Evolutionary conservation across 805 yeast genomes (phyloP).

Genomic region (Candida schatavii): DNA sequence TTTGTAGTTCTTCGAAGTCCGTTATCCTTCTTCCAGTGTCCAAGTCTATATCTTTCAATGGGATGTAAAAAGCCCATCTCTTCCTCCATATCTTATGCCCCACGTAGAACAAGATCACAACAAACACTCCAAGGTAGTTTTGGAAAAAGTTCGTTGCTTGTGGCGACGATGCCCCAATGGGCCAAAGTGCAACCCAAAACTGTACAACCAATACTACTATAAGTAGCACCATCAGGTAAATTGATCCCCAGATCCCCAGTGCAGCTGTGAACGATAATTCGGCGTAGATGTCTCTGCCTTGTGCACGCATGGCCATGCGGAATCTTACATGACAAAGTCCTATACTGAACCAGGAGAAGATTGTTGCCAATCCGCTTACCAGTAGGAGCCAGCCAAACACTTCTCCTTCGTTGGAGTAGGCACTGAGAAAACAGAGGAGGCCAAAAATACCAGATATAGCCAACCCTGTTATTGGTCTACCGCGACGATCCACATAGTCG

Average conservation of each 20-base stretch:
- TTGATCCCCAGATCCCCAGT: conserved; percentile 37
- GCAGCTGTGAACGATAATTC: conserved; percentile 35
- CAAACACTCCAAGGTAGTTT: conserved; percentile 32
- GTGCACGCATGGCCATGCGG: conserved; percentile 35
- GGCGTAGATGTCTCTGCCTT: conserved; percentile 27
- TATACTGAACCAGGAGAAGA: conserved; percentile 41
- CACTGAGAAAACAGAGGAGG: conserved; percentile 37
- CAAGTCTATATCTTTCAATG: conserved; percentile 24
- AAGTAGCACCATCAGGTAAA: conserved; percentile 26
- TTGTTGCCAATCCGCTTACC: conserved; percentile 38
- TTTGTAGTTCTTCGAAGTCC: conserved; percentile 23
- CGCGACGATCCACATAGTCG: conserved; percentile 38
- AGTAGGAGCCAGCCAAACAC: conserved; percentile 43
- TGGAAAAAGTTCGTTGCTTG: conserved; percentile 35
- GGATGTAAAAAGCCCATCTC: conserved; percentile 14
- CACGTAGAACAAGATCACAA: conserved; percentile 30
- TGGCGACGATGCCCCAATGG: conserved; percentile 18
- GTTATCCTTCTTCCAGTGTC: conserved; percentile 28
- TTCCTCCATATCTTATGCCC: conserved; percentile 7
- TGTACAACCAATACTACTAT: conserved; percentile 23
- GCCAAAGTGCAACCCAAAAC: conserved; percentile 28
- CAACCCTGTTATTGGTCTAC: conserved; percentile 42
- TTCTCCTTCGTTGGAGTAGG: conserved; percentile 24
- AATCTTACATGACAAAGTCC: conserved; percentile 40
- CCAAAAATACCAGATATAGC: conserved; percentile 33